Base-by-base conservation (phyloP, 805 yeast genomes). In the Barnettozyma pratensis region DNA sequence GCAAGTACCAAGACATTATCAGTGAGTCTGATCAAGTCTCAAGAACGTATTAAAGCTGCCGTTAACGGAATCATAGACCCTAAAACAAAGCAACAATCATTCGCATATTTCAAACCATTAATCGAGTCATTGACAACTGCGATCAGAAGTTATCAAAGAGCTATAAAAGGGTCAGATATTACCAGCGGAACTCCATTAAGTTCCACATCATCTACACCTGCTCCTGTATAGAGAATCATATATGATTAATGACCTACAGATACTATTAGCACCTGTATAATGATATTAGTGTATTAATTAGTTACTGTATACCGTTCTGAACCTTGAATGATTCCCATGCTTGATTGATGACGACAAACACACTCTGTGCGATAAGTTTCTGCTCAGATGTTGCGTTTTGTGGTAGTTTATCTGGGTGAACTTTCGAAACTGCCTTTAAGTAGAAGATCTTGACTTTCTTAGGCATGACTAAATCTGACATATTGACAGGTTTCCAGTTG, bases 291-390 rank as follows among this genome's bases (percentile, higher is more conserved):
- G 34, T 31, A 31, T 31, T 31, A 8, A 31, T 31, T 26, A 7
- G 2, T 37, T 35, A 71, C 41, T 58, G 65, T 41, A 79, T 63
- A 30, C 69, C 71, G 61, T 86, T 85, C 48, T 77, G 77, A 38
- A 63, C 68, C 59, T 84, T 86, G 64, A 89, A 90, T 25, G 65
- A 68, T 56, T 88, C 97, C 98, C 99, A 94, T 3, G 97, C 90
- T 56, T 81, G 77, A 65, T 90, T 92, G 52, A 94, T 70, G 0
- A 82, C 74, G 37, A 90, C 85, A 62, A 94, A 94, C 0, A 92
- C 92, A 27, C 81, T 81, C 57, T 91, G 92, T 12, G 97, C 94
- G 41, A 92, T 74, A 83, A 92, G 77, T 62, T 85, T 83, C 48
- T 80, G 79, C 58, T 89, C 95, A 6, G 81, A 70, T 7, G 82